Base-by-base conservation (phyloP, 208 protist species). In the Angomonas ambiguus region DNA sequence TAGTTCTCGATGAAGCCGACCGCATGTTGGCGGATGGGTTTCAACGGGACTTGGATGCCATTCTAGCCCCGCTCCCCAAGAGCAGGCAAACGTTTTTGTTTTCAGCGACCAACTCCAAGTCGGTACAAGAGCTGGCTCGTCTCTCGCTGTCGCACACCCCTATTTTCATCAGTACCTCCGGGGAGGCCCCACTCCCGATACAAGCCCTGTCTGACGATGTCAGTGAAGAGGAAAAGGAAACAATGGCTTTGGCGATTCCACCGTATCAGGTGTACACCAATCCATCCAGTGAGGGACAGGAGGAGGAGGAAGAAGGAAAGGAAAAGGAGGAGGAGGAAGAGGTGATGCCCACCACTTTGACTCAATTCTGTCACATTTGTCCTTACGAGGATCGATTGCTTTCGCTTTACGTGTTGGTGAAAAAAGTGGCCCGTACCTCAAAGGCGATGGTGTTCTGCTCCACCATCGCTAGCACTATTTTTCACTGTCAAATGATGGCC, bases 11-110 rank as follows among this genome's bases (percentile, higher is more conserved):
- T 74, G 98, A 99, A 78, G 98, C 98, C 0, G 98, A 99, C 77
- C 87, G 98, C 56, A 98, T 99, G 97, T 88, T 99, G 5, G 98
- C 98, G 66, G 98, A 99, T 79, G 98, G 98, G 62, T 99, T 99
- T 70, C 96, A 99, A 76, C 93, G 93, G 49, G 96, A 98, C 79
- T 96, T 99, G n/a, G 93, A 89, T 51, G 78, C 86, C 18, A 93
- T 99, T 65, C 67, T 99, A 31, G 71, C 80, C 24, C 64, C 51
- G 20, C 72, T 96, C 20, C 85, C 97, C 32, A 87, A 92, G 18
- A 88, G 97, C 51, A 69, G 98, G 16, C 98, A 99, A 78, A 99
- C 97, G 22, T 88, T 98, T 28, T 72, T 99, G 42, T 99, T 99
- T 77, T 98, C 95, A 30, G 98, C 98, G 0, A 99, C 98, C 11